Base-by-base conservation (phyloP, 129 eudicot genomes). In the Lactuca saligna region DNA sequence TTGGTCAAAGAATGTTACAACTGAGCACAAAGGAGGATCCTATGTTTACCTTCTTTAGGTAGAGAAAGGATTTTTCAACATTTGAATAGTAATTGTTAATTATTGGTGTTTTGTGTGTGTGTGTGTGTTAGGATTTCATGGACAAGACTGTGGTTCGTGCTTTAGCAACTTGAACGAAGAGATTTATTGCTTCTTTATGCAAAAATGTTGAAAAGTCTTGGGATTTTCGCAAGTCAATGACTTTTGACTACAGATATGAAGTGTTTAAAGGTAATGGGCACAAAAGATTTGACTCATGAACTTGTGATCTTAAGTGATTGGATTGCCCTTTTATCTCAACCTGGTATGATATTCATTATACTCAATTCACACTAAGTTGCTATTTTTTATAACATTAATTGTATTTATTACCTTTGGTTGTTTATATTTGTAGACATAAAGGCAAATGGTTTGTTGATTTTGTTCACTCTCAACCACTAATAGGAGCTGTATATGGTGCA, bases 91-190 rank as follows among this genome's bases (percentile, higher is more conserved):
- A 50, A 6, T 13, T 16, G 9, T 15, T 17, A 59, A 25, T 25
- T 25, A 8, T 17, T 61, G 5, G 15, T 46, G 51, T 10, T 54
- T 12, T 25, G 29, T 25, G 29, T 16, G n/a, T 65, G 38, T 25
- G 29, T 25, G 33, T 44, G 37, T 68, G 39, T 67, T 65, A 92
- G 98, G 90, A 89, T 86, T 82, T 92, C 38, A 92, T 92, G 98
- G 98, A 92, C 74, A 92, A 92, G 88, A 92, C 95, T 6, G 88
- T 92, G 25, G 91, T 92, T 65, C 84, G 86, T 76, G 98, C 96
- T 48, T 79, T 88, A 88, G 96, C 98, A 41, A 82, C 87, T 67
- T 91, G 95, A 15, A 96, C 86, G 80, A 92, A 88, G 84, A 82
- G 79, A 71, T 89, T 89, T 70, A 93, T 95, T 68, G 91, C 89